phyloP scores from a whole-genome alignment of 2,329 filamentous ascomycete genomes.

The Chlorencoelia australis region DNA sequence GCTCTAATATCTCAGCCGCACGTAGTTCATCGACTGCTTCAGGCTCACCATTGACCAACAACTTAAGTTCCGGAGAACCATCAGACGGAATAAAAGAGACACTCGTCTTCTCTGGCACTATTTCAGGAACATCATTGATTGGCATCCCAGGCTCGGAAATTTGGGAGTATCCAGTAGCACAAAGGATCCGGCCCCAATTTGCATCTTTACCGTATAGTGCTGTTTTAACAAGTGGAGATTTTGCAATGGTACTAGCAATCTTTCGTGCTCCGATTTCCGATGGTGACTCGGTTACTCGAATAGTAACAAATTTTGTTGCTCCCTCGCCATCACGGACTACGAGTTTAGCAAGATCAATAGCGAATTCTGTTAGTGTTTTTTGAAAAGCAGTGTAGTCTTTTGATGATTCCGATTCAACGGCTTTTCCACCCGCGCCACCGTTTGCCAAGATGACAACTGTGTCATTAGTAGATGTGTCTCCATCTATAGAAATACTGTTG shows the following conservation, averaged over 20 bases:
- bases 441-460: slow-evolving; percentile 93
- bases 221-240: slow-evolving; percentile 91
- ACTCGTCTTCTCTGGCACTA: slow-evolving; percentile 60
- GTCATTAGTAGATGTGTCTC: slow-evolving; percentile 96
- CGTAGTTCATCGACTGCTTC: slow-evolving; percentile 67
- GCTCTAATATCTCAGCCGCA: slow-evolving; percentile 67
- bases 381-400: slow-evolving; percentile 65
- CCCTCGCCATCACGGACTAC: slow-evolving; percentile 95
- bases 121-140: slow-evolving; percentile 49
- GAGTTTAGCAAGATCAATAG: slow-evolving; percentile 77
- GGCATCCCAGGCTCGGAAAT: slow-evolving; percentile 48
- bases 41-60: slow-evolving; percentile 71
- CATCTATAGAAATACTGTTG: slow-evolving; percentile 95
- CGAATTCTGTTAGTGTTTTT: slow-evolving; percentile 63
- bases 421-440: slow-evolving; percentile 70
- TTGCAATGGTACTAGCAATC: slow-evolving; percentile 80
- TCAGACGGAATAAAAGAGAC: slow-evolving; percentile 73
- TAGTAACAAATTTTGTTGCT: slow-evolving; percentile 95
- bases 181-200: slow-evolving; percentile 96
- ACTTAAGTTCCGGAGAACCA: slow-evolving; percentile 64
- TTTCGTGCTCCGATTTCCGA: slow-evolving; percentile 62
- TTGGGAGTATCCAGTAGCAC: slow-evolving; percentile 76
- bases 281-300: slow-evolving; percentile 67
- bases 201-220: slow-evolving; percentile 94
- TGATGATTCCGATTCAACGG: slow-evolving; percentile 42